phyloP scores from a whole-genome alignment of 2,329 filamentous ascomycete genomes.

The Penicillium concentricum region DNA sequence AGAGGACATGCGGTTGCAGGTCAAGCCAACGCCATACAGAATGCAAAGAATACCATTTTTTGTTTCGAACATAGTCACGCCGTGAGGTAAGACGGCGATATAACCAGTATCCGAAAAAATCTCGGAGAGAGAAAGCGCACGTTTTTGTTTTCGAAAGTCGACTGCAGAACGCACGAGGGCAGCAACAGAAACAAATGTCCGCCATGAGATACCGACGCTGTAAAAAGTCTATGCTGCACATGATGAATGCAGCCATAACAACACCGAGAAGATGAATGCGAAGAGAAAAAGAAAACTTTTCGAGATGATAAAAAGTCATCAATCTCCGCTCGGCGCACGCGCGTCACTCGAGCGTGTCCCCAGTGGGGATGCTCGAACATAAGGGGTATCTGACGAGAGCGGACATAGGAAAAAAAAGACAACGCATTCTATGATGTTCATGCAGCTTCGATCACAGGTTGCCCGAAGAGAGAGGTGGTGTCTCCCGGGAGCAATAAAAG shows the following conservation, averaged over 20 bases:
- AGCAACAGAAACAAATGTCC: conserved; percentile 30
- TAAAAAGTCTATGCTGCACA: conserved; percentile 42
- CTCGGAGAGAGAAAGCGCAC: conserved; percentile 30
- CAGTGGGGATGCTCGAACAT: conserved; percentile 41
- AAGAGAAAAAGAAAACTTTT: conserved; percentile 41
- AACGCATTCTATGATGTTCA: conserved; percentile 55
- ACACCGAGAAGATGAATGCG: conserved; percentile 41
- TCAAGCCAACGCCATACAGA: conserved; percentile 45
- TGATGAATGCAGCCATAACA: conserved; percentile 41
- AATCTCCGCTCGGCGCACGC: conserved; percentile 39
- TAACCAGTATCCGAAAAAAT: conserved; percentile 5
- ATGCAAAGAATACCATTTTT: conserved; percentile 38
- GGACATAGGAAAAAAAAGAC: conserved; percentile 45
- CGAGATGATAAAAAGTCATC: conserved; percentile 35
- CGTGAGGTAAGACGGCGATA: not conserved
- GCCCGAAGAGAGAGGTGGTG: conserved; percentile 24
- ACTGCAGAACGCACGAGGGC: conserved; percentile 27
- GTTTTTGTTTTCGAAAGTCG: conserved; percentile 16
- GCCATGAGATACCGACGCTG: conserved; percentile 43
- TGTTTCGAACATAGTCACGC: conserved; percentile 8
- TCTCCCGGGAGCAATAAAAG: conserved; percentile 30
- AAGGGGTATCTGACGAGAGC: conserved; percentile 50
- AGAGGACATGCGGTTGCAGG: conserved; percentile 36
- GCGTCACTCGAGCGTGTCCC: conserved; percentile 40
- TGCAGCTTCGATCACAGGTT: conserved; percentile 41